phyloP scores from a whole-genome alignment of 148 eudicot species.

The Persicaria maculosa region DNA sequence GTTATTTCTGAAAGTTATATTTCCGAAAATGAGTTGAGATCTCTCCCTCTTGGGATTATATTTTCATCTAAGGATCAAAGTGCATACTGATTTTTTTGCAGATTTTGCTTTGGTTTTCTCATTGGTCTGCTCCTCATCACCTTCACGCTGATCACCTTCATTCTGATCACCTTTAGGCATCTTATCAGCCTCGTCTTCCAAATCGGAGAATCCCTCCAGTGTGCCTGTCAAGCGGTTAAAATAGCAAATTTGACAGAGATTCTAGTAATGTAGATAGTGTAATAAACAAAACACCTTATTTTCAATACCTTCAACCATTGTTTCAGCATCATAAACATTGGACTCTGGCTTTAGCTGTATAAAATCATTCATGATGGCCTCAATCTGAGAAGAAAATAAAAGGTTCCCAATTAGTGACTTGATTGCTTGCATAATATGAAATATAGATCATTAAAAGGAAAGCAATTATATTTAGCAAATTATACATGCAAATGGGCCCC shows the following conservation, averaged over 20 bases:
- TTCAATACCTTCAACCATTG: slow-evolving; percentile 81
- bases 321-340: slow-evolving; percentile 87
- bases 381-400: not conserved
- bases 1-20: not conserved
- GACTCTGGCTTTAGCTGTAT: slow-evolving; percentile 88
- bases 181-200: slow-evolving; percentile 86
- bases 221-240: slow-evolving; percentile 43
- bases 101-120: slow-evolving; percentile 51
- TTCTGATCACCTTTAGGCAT: slow-evolving; percentile 30
- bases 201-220: slow-evolving; percentile 84
- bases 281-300: not conserved
- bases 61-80: not conserved
- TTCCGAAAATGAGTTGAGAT: not conserved
- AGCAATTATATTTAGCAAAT: not conserved
- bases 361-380: slow-evolving; percentile 34
- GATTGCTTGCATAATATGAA: not conserved
- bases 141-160: slow-evolving; percentile 55
- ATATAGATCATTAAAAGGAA: not conserved
- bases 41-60: not conserved
- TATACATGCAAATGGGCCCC: not conserved
- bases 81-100: slow-evolving; percentile 51
- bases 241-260: not conserved
- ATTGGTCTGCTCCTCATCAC: slow-evolving; percentile 43
- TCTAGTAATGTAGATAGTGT: not conserved
- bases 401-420: not conserved